Conservation (phyloP, 257 asterid species). For the Rauvolfia tetraphylla region DNA sequence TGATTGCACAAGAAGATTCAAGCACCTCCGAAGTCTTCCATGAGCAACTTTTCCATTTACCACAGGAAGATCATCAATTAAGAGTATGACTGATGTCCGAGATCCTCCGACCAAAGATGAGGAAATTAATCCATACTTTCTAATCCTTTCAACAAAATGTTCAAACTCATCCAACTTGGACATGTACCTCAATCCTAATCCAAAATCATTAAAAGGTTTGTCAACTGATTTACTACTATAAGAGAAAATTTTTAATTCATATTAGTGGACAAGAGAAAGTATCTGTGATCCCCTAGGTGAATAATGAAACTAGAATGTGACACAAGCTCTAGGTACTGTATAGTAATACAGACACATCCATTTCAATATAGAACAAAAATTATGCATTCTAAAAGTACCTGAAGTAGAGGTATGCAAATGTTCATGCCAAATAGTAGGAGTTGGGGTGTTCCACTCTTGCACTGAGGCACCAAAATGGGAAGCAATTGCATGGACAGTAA, state of each 20-base stretch:
- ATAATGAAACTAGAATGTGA: not conserved
- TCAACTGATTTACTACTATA: not conserved
- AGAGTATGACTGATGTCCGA: conserved; percentile 47
- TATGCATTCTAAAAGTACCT: conserved; percentile 41
- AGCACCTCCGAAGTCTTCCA: conserved; percentile 63
- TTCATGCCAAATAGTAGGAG: conserved; percentile 91
- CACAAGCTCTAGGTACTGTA: not conserved
- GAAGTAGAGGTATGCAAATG: conserved; percentile 74
- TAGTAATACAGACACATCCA: not conserved
- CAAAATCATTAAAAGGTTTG: conserved; percentile 23
- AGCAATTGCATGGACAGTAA: conserved; percentile 71
- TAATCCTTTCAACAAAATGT: conserved; percentile 72
- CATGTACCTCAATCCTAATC: conserved; percentile 64
- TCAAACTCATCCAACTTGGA: conserved; percentile 96
- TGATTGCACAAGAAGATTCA: conserved; percentile 81
- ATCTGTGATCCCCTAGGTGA: not conserved
- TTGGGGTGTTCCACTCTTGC: conserved; percentile 88
- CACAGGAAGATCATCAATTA: conserved; percentile 93
- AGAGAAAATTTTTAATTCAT: conserved; percentile 12
- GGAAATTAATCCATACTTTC: conserved; percentile 74
- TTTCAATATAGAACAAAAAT: not conserved
- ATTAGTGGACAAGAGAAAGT: conserved; percentile 19
- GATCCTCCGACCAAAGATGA: conserved; percentile 45
- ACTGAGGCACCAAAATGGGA: conserved; percentile 66
- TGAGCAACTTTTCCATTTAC: conserved; percentile 62